Evolutionary conservation across 306 rosid genomes (phyloP).

Genomic region (Potentilla sterilis): DNA sequence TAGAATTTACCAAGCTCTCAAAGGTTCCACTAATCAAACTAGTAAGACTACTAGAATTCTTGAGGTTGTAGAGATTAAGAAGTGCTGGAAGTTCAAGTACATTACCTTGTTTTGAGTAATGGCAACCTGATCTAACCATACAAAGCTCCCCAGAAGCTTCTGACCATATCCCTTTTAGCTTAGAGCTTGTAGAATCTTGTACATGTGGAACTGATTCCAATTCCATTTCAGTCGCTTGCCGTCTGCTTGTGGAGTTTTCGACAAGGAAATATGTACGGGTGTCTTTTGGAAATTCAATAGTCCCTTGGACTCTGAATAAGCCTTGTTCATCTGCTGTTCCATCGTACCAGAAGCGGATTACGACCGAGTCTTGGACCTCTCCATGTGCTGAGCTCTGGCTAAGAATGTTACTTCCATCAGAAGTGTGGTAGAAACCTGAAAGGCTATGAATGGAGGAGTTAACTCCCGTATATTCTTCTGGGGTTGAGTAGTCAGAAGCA

Average conservation of each 20-base stretch:
- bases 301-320: background rate
- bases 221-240: background rate
- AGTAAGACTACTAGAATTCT: slow-evolving; percentile 28
- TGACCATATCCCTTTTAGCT: background rate
- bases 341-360: background rate
- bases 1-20: slow-evolving; percentile 38
- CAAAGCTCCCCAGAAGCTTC: slow-evolving; percentile 17
- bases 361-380: slow-evolving; percentile 8
- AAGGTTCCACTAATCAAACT: slow-evolving; percentile 48
- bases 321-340: background rate
- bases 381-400: slow-evolving; percentile 12
- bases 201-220: background rate
- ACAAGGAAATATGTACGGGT: background rate
- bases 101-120: slow-evolving; percentile 22
- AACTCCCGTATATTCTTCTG: background rate
- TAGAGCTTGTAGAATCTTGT: background rate
- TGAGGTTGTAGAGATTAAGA: slow-evolving; percentile 38
- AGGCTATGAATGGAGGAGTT: slow-evolving; percentile 17
- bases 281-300: background rate
- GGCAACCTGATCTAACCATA: slow-evolving; percentile 35
- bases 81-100: slow-evolving; percentile 18
- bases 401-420: slow-evolving; percentile 17
- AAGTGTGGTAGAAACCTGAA: slow-evolving; percentile 36
- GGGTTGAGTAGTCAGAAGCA: slow-evolving; percentile 23
- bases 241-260: background rate